phyloP scores from a whole-genome alignment of 306 rosid species.

The Macrotyloma uniflorum region DNA sequence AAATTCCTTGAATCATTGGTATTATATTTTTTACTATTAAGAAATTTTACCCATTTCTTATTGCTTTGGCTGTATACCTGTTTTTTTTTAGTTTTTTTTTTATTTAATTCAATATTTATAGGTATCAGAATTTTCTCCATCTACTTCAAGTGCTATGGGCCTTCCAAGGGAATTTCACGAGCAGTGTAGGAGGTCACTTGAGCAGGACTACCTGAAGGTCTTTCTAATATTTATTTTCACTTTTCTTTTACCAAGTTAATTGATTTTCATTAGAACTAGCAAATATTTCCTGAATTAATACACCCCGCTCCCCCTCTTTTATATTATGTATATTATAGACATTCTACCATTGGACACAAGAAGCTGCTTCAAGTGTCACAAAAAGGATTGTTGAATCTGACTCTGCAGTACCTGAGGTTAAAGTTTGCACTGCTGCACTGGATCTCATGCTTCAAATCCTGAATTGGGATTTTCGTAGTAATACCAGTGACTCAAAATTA shows the following conservation, averaged over 20 bases:
- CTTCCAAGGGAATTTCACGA: constrained; percentile 99
- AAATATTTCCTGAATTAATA: constrained; percentile 15
- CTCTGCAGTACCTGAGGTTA: constrained; percentile 77
- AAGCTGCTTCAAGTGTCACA: constrained; percentile 87
- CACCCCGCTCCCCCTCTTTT: background rate
- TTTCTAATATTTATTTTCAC: constrained; percentile 27
- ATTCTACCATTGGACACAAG: constrained; percentile 85
- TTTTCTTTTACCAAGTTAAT: background rate
- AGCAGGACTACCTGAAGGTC: constrained; percentile 81
- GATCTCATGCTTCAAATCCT: constrained; percentile 93
- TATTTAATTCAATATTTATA: constrained; percentile 36
- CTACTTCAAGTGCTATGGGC: constrained; percentile 92
- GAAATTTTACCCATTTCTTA: constrained; percentile 25
- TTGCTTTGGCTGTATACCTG: constrained; percentile 30
- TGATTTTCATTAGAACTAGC: constrained; percentile 26
- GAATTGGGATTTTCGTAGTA: constrained; percentile 84
- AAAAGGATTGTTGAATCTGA: constrained; percentile 70
- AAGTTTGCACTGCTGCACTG: constrained; percentile 81
- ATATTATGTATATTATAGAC: constrained; percentile 47
- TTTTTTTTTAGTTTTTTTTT: constrained; percentile 15
- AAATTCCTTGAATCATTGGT: constrained; percentile 90
- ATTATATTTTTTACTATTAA: constrained; percentile 33
- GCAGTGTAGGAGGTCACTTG: constrained; percentile 85
- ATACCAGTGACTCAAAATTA: constrained; percentile 48
- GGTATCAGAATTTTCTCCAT: constrained; percentile 98